phyloP scores from a whole-genome alignment of 2,329 filamentous ascomycete species.

The Nemania sp. region DNA sequence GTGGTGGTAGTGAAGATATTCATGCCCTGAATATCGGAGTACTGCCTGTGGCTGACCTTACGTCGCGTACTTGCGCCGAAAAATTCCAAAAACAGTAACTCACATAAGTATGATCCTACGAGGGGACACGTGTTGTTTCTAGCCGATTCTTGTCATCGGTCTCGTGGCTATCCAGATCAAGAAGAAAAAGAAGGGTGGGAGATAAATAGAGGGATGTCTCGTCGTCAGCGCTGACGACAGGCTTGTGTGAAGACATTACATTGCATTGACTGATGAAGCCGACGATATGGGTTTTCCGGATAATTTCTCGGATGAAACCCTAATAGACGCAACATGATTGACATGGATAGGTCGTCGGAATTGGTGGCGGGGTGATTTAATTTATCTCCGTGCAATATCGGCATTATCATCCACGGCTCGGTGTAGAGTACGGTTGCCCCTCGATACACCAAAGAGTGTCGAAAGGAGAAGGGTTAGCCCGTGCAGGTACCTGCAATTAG shows the following conservation, averaged over 20 bases:
- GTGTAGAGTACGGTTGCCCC: too few species aligned
- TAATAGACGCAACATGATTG: not conserved
- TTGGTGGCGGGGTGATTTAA: constrained; percentile 3
- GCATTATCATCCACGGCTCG: not conserved
- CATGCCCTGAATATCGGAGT: too few species aligned
- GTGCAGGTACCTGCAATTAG: too few species aligned
- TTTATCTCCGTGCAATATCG: constrained; percentile 8
- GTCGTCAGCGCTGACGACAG: constrained; percentile 18
- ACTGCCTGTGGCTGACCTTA: not conserved
- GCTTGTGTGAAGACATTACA: too few species aligned
- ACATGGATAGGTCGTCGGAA: too few species aligned
- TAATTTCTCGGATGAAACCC: constrained; percentile 19
- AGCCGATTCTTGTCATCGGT: not conserved
- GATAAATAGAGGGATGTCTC: not conserved
- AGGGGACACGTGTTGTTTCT: constrained; percentile 18
- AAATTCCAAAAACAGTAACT: constrained; percentile 20
- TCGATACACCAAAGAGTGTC: too few species aligned
- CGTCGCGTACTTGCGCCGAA: not conserved
- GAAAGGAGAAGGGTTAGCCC: too few species aligned
- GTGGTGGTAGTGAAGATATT: too few species aligned
- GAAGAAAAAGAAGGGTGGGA: not conserved
- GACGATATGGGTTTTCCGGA: constrained; percentile 3
- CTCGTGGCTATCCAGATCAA: not conserved
- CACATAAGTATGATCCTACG: constrained; percentile 1
- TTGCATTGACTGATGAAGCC: not conserved